These are phyloP conservation scores for Starmerella asiatica DNA, from an alignment of 805 yeast species.

Conservation along the genomic window DNA sequence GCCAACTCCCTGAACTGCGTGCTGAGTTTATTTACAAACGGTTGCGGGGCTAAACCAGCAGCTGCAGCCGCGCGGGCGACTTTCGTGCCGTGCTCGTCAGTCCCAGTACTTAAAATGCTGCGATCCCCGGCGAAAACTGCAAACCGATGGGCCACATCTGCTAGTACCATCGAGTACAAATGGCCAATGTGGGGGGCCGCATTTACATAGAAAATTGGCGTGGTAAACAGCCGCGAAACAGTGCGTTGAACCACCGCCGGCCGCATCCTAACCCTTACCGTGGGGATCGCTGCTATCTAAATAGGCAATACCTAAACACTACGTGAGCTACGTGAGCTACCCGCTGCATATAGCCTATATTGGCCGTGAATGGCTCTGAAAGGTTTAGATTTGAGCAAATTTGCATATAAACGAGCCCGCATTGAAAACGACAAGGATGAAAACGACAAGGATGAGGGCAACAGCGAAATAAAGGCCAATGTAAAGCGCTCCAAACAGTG, in stretches of 20 bases:
- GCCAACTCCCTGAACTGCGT: constrained; percentile 54
- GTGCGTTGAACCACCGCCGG: too few relatives aligned
- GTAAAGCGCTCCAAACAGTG: constrained; percentile 8
- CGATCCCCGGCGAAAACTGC: constrained; percentile 34
- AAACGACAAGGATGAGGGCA: too few relatives aligned
- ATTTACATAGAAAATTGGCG: constrained; percentile 94
- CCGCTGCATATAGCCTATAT: too few relatives aligned
- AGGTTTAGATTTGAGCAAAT: too few relatives aligned
- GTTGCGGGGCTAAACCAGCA: constrained; percentile 41
- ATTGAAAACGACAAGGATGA: too few relatives aligned
- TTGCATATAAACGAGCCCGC: too few relatives aligned
- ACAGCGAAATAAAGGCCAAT: too few relatives aligned
- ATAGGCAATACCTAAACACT: too few relatives aligned
- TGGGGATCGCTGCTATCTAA: too few relatives aligned
- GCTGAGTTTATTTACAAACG: constrained; percentile 60
- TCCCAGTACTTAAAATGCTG: constrained; percentile 67
- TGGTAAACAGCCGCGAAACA: constrained; percentile 40
- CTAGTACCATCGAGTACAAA: constrained; percentile 69
- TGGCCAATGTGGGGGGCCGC: constrained; percentile 94
- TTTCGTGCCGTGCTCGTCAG: constrained; percentile 94
- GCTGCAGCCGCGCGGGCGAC: constrained; percentile 72
- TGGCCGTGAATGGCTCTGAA: too few relatives aligned
- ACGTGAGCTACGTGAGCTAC: too few relatives aligned
- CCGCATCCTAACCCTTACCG: too few relatives aligned
- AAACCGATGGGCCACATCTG: constrained; percentile 75